phyloP scores from a whole-genome alignment of 352 stramenopile genomes.

The Phytophthora boehmeriae region DNA sequence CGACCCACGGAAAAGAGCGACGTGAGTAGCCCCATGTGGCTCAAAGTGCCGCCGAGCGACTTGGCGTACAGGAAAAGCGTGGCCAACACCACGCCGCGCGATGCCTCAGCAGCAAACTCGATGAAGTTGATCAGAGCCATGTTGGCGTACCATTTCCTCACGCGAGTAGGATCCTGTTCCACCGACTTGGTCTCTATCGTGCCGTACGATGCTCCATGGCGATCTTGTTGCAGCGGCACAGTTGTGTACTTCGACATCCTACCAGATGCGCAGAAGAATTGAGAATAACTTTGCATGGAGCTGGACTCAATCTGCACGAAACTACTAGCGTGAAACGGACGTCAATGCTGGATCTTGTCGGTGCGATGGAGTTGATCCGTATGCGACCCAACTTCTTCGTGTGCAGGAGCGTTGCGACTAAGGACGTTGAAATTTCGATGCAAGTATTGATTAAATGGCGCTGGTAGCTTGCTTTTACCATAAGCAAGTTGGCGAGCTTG shows the following conservation, averaged over 20 bases:
- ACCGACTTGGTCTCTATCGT: constrained; percentile 12
- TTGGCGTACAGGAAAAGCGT: constrained; percentile 82
- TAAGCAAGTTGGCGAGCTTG: background rate
- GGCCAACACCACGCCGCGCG: constrained; percentile 66
- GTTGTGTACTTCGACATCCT: constrained; percentile 28
- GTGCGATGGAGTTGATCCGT: too few relatives aligned
- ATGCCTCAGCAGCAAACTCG: constrained; percentile 75
- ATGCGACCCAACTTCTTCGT: too few relatives aligned
- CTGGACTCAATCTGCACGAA: background rate
- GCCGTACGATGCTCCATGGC: constrained; percentile 15
- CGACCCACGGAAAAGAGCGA: constrained; percentile 76
- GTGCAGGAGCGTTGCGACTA: too few relatives aligned
- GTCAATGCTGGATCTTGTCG: too few relatives aligned
- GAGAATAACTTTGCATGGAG: too few relatives aligned
- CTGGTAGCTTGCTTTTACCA: background rate
- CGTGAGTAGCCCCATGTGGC: constrained; percentile 73
- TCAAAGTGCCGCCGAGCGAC: constrained; percentile 64
- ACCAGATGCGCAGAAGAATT: background rate
- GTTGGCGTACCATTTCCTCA: constrained; percentile 60
- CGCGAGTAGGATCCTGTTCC: constrained; percentile 8
- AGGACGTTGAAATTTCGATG: too few relatives aligned
- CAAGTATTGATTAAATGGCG: background rate
- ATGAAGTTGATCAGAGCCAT: constrained; percentile 83
- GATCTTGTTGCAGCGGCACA: constrained; percentile 21
- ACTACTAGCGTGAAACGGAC: background rate